Percentiles rank a stretch among this genome's conserved stretches.
These are phyloP conservation scores for Parachaetomium inaequale DNA, from an alignment of 495 filamentous ascomycete species.

Conservation along the genomic window DNA sequence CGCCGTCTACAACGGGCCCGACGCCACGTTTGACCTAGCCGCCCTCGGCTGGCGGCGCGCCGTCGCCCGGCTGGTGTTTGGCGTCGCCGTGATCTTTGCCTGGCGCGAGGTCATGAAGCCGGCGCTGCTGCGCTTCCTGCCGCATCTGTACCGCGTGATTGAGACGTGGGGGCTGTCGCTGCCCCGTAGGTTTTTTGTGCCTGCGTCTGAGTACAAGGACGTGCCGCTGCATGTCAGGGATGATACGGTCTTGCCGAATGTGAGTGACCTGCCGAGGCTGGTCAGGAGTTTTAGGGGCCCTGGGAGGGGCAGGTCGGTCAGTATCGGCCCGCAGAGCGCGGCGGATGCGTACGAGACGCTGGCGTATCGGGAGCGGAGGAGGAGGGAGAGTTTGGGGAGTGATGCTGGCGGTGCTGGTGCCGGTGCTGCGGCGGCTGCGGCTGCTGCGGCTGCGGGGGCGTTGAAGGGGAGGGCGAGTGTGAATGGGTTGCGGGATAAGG, in stretches of 20 bases:
- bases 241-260: conserved; percentile 80
- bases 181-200: conserved; percentile 83
- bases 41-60: conserved; percentile 57
- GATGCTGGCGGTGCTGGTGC: conserved; percentile 14
- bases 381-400: conserved; percentile 64
- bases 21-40: conserved; percentile 55
- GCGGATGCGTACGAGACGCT: conserved; percentile 95
- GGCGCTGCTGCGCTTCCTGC: conserved; percentile 66
- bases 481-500: conserved; percentile 20
- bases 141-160: conserved; percentile 81
- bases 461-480: conserved; percentile 31
- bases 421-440: not conserved
- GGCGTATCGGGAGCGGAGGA: conserved; percentile 80
- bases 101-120: conserved; percentile 91
- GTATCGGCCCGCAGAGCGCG: conserved; percentile 88
- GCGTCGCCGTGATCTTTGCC: conserved; percentile 76
- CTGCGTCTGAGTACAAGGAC: conserved; percentile 82
- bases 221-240: conserved; percentile 74
- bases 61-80: conserved; percentile 64
- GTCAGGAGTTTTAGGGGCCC: conserved; percentile 77
- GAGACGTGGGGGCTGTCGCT: conserved; percentile 73
- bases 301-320: conserved; percentile 71
- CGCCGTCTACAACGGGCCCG: conserved; percentile 48
- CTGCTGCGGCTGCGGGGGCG: not conserved
- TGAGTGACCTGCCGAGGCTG: conserved; percentile 76